Percentiles rank a stretch among this genome's conserved stretches.
phyloP scores from a whole-genome alignment of 441 rosid species.

The Aleurites moluccanus region DNA sequence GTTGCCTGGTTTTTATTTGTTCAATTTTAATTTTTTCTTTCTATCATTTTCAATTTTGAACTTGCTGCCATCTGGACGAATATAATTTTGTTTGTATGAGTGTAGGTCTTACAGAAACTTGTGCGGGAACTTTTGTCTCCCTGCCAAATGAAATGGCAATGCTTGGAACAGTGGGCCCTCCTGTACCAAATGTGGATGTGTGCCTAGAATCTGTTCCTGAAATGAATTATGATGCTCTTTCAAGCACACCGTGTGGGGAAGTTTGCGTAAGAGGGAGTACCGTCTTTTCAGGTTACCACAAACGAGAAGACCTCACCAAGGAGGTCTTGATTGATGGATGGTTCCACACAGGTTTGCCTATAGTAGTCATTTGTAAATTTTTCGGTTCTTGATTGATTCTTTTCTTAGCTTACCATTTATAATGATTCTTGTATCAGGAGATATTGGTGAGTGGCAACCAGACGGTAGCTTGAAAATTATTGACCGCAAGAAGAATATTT shows the following conservation, averaged over 20 bases:
- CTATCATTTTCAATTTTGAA: not conserved
- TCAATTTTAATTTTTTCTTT: not conserved
- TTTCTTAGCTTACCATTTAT: slow-evolving; percentile 12
- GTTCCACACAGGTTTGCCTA: slow-evolving; percentile 83
- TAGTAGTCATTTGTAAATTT: slow-evolving; percentile 7
- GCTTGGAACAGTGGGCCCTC: slow-evolving; percentile 98
- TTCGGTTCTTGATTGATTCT: not conserved
- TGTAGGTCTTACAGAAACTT: slow-evolving; percentile 90
- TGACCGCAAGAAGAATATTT: slow-evolving; percentile 92
- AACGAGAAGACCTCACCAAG: slow-evolving; percentile 86
- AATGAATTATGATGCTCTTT: slow-evolving; percentile 87
- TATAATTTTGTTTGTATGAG: slow-evolving; percentile 14
- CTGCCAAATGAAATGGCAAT: slow-evolving; percentile 72
- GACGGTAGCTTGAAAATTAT: slow-evolving; percentile 94
- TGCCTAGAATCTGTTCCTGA: slow-evolving; percentile 92
- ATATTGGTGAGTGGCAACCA: slow-evolving; percentile 95
- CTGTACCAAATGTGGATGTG: slow-evolving; percentile 87
- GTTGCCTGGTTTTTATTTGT: not conserved
- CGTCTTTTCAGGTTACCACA: slow-evolving; percentile 78
- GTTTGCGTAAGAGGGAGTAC: slow-evolving; percentile 79
- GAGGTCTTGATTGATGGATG: slow-evolving; percentile 91
- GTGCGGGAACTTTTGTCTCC: slow-evolving; percentile 91
- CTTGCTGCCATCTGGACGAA: not conserved
- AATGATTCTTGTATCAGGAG: slow-evolving; percentile 53
- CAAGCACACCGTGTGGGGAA: slow-evolving; percentile 80